phyloP scores from a whole-genome alignment of 257 asterid species.

The Forsythia suspensa region DNA sequence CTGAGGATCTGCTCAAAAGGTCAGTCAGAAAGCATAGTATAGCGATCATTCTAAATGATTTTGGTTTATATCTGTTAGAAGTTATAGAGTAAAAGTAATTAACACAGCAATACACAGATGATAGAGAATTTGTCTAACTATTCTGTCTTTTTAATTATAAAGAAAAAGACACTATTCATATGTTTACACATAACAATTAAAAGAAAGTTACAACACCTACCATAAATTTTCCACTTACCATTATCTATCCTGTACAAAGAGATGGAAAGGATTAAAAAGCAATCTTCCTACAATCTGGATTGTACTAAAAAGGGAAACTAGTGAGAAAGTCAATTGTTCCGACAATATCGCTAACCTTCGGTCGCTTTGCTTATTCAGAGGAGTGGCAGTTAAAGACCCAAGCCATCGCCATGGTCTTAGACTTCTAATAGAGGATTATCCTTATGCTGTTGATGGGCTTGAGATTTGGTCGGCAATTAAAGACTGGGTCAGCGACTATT shows the following conservation, averaged over 20 bases:
- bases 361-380: constrained; percentile 23
- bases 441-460: constrained; percentile 56
- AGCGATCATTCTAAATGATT: neutral
- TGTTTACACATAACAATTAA: no score
- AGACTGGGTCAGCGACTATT: constrained; percentile 46
- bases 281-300: neutral
- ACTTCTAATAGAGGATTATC: constrained; percentile 47
- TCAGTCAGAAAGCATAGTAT: constrained; percentile 16
- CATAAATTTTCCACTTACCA: no score
- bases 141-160: neutral
- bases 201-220: no score
- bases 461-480: constrained; percentile 50
- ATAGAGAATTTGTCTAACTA: no score
- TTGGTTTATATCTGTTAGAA: neutral
- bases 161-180: no score
- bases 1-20: constrained; percentile 79
- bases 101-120: neutral
- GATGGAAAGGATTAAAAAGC: neutral
- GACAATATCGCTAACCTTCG: neutral
- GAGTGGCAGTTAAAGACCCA: constrained; percentile 48
- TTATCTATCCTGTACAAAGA: neutral
- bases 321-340: neutral
- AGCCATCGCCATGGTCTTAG: constrained; percentile 40
- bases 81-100: neutral
- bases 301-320: neutral